phyloP scores from a whole-genome alignment of 2,329 filamentous ascomycete species.

The Colletotrichum filicis region DNA sequence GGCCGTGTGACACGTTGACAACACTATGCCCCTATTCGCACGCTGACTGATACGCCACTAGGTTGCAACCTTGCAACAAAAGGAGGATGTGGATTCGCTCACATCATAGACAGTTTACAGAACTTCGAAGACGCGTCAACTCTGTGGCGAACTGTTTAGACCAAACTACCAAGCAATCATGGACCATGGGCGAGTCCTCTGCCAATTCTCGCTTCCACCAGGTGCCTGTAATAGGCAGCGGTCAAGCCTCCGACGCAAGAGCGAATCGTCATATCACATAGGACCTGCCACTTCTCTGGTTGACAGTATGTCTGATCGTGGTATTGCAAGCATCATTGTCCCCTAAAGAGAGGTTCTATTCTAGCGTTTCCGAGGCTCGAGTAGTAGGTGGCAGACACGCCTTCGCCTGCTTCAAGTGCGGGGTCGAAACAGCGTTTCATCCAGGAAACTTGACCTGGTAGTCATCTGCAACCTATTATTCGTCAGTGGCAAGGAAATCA shows the following conservation, averaged over 20 bases:
- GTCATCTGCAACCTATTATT: background rate
- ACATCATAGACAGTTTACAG: background rate
- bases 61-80: no score
- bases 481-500: background rate
- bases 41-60: no score
- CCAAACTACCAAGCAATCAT: background rate
- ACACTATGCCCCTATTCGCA: background rate
- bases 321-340: background rate
- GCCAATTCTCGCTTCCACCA: background rate
- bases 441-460: background rate
- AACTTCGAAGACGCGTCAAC: background rate
- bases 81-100: background rate
- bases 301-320: background rate
- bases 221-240: background rate
- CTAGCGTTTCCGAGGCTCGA: background rate
- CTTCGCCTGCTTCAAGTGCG: conserved; percentile 24
- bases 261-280: background rate
- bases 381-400: background rate
- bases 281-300: background rate
- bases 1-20: background rate
- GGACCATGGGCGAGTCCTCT: background rate
- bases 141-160: background rate
- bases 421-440: conserved; percentile 30
- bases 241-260: background rate
- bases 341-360: background rate